A percentile compares a stretch with the other conserved stretches of the same genome.
Conservation (phyloP, 345 rosid genomes). For the Angophora floribunda region DNA sequence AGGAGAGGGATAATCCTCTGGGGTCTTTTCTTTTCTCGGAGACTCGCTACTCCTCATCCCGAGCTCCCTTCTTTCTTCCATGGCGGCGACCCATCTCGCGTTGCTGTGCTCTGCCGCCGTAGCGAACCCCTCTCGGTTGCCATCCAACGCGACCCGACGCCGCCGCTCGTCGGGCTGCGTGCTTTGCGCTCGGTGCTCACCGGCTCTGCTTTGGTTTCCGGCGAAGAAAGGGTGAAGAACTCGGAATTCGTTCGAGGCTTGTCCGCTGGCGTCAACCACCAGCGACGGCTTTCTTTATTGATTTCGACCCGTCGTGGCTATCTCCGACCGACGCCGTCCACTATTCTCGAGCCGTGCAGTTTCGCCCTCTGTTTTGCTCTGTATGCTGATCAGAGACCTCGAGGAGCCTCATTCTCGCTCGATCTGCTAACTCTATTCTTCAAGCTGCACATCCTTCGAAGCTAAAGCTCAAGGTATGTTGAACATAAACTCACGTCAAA, state of each 20-base stretch:
- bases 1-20: no score
- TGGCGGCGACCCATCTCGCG: no score
- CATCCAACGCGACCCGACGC: background rate
- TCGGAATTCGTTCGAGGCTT: background rate
- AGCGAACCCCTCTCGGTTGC: background rate
- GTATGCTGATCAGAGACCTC: background rate
- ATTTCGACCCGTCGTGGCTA: background rate
- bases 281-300: background rate
- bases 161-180: accelerated
- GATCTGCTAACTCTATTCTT: background rate
- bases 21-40: no score
- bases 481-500: background rate
- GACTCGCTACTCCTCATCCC: no score
- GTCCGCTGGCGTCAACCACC: background rate
- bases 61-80: no score
- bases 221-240: background rate
- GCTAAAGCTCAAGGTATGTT: background rate
- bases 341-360: background rate
- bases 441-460: background rate
- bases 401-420: background rate
- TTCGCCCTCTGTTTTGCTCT: background rate
- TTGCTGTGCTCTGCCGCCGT: background rate
- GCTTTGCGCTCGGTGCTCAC: background rate
- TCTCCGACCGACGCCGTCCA: background rate
- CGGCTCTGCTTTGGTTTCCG: background rate